Conservation (phyloP, 768 basidiomycete species). For the Pleurotus salmoneostramineus region DNA sequence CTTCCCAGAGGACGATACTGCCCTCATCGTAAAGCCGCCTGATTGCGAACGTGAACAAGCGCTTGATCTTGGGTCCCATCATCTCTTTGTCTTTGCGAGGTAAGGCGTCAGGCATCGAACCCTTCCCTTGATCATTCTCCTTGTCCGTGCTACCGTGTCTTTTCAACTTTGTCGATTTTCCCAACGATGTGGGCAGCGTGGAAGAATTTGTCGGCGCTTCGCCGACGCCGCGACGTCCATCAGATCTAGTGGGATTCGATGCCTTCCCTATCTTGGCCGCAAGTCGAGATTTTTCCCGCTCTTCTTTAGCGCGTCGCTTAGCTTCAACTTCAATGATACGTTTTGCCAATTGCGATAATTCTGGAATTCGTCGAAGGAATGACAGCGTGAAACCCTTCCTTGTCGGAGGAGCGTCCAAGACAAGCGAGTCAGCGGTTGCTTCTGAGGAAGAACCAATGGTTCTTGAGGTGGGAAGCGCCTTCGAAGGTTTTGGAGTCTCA, state of each 20-base stretch:
- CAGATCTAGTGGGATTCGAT: slow-evolving; percentile 4
- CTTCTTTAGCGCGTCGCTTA: slow-evolving; percentile 48
- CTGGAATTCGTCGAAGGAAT: slow-evolving; percentile 74
- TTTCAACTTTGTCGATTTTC: not conserved
- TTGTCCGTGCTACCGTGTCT: slow-evolving; percentile 5
- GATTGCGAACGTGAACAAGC: slow-evolving; percentile 65
- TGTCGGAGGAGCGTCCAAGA: not conserved
- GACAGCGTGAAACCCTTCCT: slow-evolving; percentile 64
- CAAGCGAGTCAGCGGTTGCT: not conserved
- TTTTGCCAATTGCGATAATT: slow-evolving; percentile 58
- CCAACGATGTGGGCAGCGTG: not conserved
- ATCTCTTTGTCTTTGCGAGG: slow-evolving; percentile 17
- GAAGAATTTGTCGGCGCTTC: not conserved
- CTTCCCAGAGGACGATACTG: slow-evolving; percentile 72
- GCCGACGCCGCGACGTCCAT: slow-evolving; percentile 1
- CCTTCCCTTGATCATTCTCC: not conserved
- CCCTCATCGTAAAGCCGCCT: slow-evolving; percentile 66
- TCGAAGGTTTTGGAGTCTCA: slow-evolving; percentile 2
- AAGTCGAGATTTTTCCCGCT: slow-evolving; percentile 30
- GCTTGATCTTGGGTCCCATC: slow-evolving; percentile 49
- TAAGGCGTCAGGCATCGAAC: too few relatives aligned
- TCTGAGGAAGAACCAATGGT: not conserved
- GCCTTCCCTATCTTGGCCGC: slow-evolving; percentile 23
- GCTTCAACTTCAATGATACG: slow-evolving; percentile 62
- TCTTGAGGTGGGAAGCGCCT: not conserved